These are phyloP conservation scores for Botryotinia calthae DNA, from an alignment of 2,329 filamentous ascomycete species.

Conservation along the genomic window DNA sequence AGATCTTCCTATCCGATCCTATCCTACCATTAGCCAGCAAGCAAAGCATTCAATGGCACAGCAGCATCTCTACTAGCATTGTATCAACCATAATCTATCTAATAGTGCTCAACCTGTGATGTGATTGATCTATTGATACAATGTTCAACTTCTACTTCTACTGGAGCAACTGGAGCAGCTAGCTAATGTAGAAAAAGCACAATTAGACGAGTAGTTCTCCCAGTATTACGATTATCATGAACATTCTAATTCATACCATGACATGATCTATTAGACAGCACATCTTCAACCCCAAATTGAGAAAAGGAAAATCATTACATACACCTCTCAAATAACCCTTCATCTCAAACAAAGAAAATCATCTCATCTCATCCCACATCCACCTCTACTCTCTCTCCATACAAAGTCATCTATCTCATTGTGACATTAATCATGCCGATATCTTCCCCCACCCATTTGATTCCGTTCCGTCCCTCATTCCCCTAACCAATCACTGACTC, in stretches of 20 bases:
- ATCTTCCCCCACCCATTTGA: slow-evolving; percentile 4
- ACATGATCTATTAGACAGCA: background rate
- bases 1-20: background rate
- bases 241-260: background rate
- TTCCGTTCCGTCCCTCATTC: slow-evolving; percentile 9
- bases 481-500: background rate
- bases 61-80: background rate
- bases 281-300: background rate
- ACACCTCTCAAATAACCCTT: background rate
- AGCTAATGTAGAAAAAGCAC: background rate
- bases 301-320: background rate
- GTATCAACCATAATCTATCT: background rate
- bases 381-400: background rate
- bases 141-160: background rate
- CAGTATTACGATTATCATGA: background rate
- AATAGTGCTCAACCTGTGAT: background rate
- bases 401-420: background rate
- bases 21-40: background rate
- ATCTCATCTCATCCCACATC: background rate
- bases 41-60: background rate
- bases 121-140: background rate
- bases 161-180: background rate
- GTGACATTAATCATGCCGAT: background rate
- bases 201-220: background rate
- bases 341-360: slow-evolving; percentile 9